phyloP scores from a whole-genome alignment of 208 protist genomes.

The Angomonas deanei region DNA sequence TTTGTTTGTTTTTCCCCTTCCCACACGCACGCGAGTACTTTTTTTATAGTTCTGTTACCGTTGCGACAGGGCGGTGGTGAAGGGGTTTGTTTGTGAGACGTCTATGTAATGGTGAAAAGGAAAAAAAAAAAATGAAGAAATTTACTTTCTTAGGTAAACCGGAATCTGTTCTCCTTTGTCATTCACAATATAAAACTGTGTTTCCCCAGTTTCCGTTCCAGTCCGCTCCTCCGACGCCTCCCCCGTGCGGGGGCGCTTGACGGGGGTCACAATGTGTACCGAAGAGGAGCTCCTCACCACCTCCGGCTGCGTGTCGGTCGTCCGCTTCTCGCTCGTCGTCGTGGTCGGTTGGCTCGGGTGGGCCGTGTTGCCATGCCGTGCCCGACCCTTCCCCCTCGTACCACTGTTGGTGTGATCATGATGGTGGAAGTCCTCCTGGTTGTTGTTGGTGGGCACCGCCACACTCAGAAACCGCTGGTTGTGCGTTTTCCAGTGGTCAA shows the following conservation, averaged over 20 bases:
- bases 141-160: neutral
- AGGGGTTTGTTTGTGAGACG: neutral
- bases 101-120: neutral
- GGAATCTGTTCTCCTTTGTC: neutral
- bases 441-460: slow-evolving; percentile 37
- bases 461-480: slow-evolving; percentile 18
- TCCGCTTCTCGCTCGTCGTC: too few relatives aligned
- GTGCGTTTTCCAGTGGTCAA: slow-evolving; percentile 20
- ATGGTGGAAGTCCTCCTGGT: neutral
- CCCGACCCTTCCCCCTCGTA: neutral
- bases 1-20: too few relatives aligned
- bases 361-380: too few relatives aligned
- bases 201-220: too few relatives aligned
- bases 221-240: too few relatives aligned
- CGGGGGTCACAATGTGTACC: neutral
- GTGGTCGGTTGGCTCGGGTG: too few relatives aligned
- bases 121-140: slow-evolving; percentile 9
- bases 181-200: too few relatives aligned
- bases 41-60: too few relatives aligned
- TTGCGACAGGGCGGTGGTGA: too few relatives aligned
- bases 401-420: neutral
- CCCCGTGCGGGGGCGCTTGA: slow-evolving; percentile 6
- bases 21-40: too few relatives aligned
- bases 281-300: too few relatives aligned
- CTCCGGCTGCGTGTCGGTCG: slow-evolving; percentile 3